phyloP scores from a whole-genome alignment of 2,329 filamentous ascomycete species.

The Fusarium ramigenum region DNA sequence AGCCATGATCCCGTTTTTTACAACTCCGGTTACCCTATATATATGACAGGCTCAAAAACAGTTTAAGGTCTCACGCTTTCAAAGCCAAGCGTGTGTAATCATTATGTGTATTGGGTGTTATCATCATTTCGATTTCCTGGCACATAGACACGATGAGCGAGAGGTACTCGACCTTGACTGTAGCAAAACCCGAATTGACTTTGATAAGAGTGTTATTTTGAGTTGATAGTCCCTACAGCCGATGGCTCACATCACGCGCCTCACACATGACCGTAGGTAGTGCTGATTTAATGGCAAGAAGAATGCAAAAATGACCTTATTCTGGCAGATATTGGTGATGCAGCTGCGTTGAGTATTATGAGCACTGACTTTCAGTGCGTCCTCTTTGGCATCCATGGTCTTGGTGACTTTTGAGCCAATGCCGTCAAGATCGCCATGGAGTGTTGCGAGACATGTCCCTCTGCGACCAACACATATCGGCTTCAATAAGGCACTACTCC shows the following conservation, averaged over 20 bases:
- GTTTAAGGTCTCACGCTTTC: not conserved
- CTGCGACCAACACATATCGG: not conserved
- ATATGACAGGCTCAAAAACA: not conserved
- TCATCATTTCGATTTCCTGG: not conserved
- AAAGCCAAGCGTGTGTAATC: not conserved
- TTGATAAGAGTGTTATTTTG: too few relatives aligned
- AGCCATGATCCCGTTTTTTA: not conserved
- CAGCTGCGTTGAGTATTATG: not conserved
- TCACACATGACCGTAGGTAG: not conserved
- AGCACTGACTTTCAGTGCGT: not conserved
- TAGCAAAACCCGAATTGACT: too few relatives aligned
- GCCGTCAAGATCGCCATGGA: not conserved
- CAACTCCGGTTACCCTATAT: not conserved
- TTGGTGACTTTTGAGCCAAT: not conserved
- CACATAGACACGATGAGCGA: fast-evolving
- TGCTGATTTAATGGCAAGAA: not conserved
- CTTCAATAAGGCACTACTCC: not conserved
- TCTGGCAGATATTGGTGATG: not conserved
- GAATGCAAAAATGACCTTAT: not conserved
- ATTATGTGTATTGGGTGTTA: not conserved
- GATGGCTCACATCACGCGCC: too few relatives aligned
- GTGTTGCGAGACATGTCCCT: not conserved
- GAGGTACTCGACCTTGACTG: not conserved
- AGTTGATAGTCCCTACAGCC: too few relatives aligned
- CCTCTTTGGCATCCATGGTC: not conserved